Conservation (phyloP, 164 flowering plant genomes). For the Cinnamomum chago region DNA sequence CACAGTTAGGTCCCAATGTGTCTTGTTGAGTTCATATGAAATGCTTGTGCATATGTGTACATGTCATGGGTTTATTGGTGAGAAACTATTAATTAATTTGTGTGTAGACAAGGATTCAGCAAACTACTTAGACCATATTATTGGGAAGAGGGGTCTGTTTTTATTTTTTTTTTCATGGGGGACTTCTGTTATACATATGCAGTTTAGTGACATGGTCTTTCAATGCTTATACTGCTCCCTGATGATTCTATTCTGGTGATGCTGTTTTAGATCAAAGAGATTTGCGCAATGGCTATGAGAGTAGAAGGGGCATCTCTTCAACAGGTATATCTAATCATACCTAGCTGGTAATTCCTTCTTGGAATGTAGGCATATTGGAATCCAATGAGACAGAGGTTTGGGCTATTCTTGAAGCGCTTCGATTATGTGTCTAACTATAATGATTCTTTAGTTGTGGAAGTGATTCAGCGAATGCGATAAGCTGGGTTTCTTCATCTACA, state of each 20-base stretch:
- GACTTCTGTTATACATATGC: background rate
- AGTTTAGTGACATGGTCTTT: background rate
- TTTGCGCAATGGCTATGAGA: slow-evolving; percentile 94
- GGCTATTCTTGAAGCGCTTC: too few relatives aligned
- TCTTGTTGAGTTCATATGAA: background rate
- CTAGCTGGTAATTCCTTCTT: background rate
- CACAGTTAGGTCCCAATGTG: too few relatives aligned
- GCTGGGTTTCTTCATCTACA: too few relatives aligned
- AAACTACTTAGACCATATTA: slow-evolving; percentile 95
- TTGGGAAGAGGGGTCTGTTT: slow-evolving; percentile 91
- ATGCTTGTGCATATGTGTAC: background rate
- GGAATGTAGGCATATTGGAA: too few relatives aligned
- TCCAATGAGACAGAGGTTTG: too few relatives aligned
- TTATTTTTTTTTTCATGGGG: background rate
- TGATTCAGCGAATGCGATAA: too few relatives aligned
- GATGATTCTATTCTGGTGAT: background rate
- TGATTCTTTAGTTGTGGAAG: too few relatives aligned
- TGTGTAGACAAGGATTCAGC: slow-evolving; percentile 98
- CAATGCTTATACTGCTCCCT: background rate
- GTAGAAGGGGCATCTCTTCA: slow-evolving; percentile 86
- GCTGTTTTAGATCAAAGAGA: slow-evolving; percentile 81
- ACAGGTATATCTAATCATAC: slow-evolving; percentile 45
- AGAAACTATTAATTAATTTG: slow-evolving; percentile 92
- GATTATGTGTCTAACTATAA: too few relatives aligned
- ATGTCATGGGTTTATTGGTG: slow-evolving; percentile 47